These are phyloP conservation scores for Lithohypha guttulata DNA, from an alignment of 2,329 filamentous ascomycete species.

Conservation along the genomic window DNA sequence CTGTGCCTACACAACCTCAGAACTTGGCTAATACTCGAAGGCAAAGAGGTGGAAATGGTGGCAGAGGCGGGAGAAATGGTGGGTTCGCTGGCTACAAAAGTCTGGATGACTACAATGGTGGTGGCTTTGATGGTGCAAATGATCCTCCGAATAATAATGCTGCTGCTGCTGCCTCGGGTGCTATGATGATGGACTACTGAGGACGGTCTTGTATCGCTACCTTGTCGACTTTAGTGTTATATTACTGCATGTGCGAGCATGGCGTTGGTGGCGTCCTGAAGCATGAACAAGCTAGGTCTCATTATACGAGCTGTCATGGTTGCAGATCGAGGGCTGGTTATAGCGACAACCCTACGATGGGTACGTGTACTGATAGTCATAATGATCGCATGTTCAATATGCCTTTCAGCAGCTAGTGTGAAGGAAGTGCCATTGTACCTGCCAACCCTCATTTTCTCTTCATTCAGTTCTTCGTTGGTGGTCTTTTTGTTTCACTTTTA, in stretches of 20 bases:
- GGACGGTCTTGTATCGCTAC: neutral
- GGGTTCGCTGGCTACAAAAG: conserved; percentile 49
- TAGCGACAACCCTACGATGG: no score
- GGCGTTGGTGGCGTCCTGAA: neutral
- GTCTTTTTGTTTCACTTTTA: no score
- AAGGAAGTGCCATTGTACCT: no score
- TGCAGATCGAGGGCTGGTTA: no score
- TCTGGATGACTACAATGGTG: conserved; percentile 47
- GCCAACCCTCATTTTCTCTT: no score
- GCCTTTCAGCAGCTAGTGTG: no score
- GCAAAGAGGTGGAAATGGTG: conserved; percentile 2
- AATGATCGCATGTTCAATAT: no score
- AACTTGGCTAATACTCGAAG: conserved; percentile 11
- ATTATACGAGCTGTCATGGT: no score
- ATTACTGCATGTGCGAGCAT: neutral
- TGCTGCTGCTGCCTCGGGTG: conserved; percentile 10
- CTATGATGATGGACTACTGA: conserved; percentile 22
- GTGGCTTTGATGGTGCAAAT: conserved; percentile 24
- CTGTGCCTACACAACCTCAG: conserved; percentile 7
- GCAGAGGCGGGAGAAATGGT: conserved; percentile 1
- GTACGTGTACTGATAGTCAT: no score
- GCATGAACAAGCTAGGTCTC: no score
- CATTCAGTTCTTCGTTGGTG: no score
- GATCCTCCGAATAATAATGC: conserved; percentile 15
- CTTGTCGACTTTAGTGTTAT: neutral